Conservation (phyloP, 139 green algal species). For the Micromonas pusilla region DNA sequence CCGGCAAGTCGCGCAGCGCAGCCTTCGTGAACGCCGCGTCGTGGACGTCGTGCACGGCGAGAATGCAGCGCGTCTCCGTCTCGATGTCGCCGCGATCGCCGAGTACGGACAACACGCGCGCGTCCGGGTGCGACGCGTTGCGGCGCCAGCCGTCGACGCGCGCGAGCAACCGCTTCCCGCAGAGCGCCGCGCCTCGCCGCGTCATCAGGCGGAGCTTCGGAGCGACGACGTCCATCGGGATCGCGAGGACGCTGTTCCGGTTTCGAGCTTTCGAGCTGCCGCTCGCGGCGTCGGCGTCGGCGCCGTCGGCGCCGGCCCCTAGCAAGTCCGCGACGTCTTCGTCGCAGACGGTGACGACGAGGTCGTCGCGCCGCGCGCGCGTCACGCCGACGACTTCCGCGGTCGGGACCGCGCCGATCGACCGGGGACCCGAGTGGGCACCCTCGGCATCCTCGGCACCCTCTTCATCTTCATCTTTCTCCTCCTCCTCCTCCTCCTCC, state of each 20-base stretch:
- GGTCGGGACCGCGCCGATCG: too few relatives aligned
- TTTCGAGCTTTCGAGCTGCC: not conserved
- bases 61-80: too few relatives aligned
- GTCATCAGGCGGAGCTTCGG: not conserved
- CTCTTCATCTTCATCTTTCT: not conserved
- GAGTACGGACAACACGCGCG: not conserved
- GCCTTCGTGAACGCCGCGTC: slow-evolving; percentile 45
- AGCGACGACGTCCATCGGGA: not conserved
- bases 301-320: not conserved
- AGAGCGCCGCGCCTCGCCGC: not conserved
- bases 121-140: not conserved
- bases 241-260: not conserved
- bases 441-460: not conserved
- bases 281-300: not conserved
- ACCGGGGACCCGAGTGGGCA: not conserved
- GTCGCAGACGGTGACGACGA: not conserved
- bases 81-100: not conserved
- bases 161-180: not conserved
- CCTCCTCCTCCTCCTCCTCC: not conserved
- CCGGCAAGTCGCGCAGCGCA: slow-evolving; percentile 86
- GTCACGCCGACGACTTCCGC: not conserved
- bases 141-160: not conserved
- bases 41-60: slow-evolving; percentile 44
- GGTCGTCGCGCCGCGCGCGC: not conserved
- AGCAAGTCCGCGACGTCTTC: not conserved